Conservation (phyloP, 164 flowering plant species). For the Aristolochia fimbriata region DNA sequence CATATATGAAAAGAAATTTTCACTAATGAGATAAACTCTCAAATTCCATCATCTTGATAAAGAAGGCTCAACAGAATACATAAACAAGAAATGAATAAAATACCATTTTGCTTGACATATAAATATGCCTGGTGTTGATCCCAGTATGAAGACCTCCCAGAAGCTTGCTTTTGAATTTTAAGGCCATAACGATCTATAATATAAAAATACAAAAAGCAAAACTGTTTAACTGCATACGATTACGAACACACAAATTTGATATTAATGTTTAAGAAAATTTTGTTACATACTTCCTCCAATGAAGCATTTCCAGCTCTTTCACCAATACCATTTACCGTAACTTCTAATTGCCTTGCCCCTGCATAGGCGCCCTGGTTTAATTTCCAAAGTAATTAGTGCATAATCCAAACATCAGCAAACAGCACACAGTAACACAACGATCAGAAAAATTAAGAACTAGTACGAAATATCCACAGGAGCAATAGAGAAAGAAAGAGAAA, state of each 20-base stretch:
- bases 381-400: no score
- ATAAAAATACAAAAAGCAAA: not conserved
- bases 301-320: constrained; percentile 99
- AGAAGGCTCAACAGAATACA: not conserved
- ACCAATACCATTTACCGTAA: constrained; percentile 94
- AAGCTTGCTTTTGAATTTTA: constrained; percentile 67
- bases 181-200: constrained; percentile 77
- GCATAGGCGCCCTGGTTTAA: constrained; percentile 68
- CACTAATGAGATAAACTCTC: not conserved
- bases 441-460: constrained; percentile 12
- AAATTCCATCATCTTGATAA: not conserved
- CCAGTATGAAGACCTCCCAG: constrained; percentile 79
- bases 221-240: no score
- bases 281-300: constrained; percentile 64
- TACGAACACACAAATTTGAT: no score
- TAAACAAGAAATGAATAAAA: constrained; percentile 4
- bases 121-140: constrained; percentile 57
- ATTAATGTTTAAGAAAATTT: no score
- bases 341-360: constrained; percentile 93
- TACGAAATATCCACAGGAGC: not conserved
- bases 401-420: no score
- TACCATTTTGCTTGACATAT: constrained; percentile 95
- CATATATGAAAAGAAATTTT: constrained; percentile 5
- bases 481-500: not conserved
- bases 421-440: no score